Evolutionary conservation across 2,329 filamentous ascomycete species (phyloP).

Genomic region (Fusarium brachygibbosum): DNA sequence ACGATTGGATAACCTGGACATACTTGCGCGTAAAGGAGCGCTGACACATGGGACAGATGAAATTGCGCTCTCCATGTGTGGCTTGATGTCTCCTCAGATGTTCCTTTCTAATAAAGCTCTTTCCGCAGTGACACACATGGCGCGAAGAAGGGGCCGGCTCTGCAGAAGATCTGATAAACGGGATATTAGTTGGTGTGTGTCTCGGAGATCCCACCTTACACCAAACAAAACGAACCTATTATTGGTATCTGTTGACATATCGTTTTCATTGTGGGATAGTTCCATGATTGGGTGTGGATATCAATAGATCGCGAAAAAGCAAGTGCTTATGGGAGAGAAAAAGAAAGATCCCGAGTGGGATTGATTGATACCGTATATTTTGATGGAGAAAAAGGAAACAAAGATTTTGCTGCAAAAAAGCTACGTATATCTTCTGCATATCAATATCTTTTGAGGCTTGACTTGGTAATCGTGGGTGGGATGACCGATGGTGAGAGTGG

Average conservation of each 20-base stretch:
- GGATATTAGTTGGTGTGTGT: constrained; percentile 11
- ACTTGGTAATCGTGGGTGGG: constrained; percentile 47
- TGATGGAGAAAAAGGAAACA: constrained; percentile 3
- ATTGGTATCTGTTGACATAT: not conserved
- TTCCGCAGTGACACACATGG: constrained; percentile 58
- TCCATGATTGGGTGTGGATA: constrained; percentile 30
- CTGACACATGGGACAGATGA: constrained; percentile 55
- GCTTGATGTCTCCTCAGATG: constrained; percentile 58
- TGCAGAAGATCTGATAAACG: constrained; percentile 26
- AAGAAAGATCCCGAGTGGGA: constrained; percentile 35
- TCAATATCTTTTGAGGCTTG: constrained; percentile 13
- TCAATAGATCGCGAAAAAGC: constrained; percentile 2
- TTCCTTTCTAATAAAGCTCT: constrained; percentile 58
- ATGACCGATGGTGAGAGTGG: constrained; percentile 34
- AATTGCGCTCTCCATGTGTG: constrained; percentile 54
- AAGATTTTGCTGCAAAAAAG: not conserved
- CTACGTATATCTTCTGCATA: constrained; percentile 26
- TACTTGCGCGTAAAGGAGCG: constrained; percentile 58
- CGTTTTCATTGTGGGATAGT: constrained; percentile 42
- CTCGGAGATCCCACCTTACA: constrained; percentile 32
- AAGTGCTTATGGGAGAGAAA: not conserved
- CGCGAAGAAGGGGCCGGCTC: constrained; percentile 35
- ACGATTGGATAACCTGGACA: constrained; percentile 20
- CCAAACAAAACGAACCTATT: not conserved
- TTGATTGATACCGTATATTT: not conserved